A percentile compares a stretch with the other conserved stretches of the same genome.
Conservation (phyloP, 768 basidiomycete genomes). For the Leccinum olivaceopallidum region DNA sequence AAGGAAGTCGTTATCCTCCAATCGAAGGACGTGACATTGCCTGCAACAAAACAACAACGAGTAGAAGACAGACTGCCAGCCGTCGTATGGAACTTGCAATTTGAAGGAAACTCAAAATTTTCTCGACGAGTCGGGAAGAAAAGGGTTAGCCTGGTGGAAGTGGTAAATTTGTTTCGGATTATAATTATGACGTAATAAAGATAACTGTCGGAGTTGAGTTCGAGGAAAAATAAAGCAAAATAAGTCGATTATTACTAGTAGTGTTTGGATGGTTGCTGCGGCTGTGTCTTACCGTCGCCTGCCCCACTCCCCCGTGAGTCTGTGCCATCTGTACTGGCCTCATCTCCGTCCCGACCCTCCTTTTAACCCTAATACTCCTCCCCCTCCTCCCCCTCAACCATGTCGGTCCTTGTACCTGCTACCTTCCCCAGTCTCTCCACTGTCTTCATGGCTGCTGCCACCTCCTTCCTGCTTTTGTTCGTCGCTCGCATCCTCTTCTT, state of each 20-base stretch:
- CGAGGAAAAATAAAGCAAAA: slow-evolving; percentile 13
- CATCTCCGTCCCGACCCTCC: slow-evolving; percentile 24
- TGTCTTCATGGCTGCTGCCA: slow-evolving; percentile 33
- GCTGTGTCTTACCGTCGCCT: slow-evolving; percentile 12
- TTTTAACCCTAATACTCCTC: slow-evolving; percentile 19
- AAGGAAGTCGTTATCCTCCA: neutral
- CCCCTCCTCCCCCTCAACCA: slow-evolving; percentile 8
- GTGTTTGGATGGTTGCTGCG: slow-evolving; percentile 9
- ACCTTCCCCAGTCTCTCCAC: slow-evolving; percentile 31
- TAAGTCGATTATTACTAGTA: slow-evolving; percentile 18
- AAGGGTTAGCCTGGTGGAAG: too few relatives aligned
- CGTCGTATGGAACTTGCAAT: too few relatives aligned
- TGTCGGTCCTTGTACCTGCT: slow-evolving; percentile 35
- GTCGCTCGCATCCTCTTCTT: slow-evolving; percentile 32
- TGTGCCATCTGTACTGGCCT: slow-evolving; percentile 16
- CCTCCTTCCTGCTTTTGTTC: slow-evolving; percentile 29
- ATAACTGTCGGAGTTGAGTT: slow-evolving; percentile 24
- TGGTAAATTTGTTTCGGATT: too few relatives aligned
- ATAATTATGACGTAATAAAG: neutral
- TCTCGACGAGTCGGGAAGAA: neutral
- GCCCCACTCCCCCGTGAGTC: slow-evolving; percentile 10
- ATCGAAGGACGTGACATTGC: neutral
- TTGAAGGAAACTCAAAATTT: neutral
- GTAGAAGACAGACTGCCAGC: too few relatives aligned
- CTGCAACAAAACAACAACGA: too few relatives aligned